Evolutionary conservation across 2,329 filamentous ascomycete species (phyloP), one percentile per base, ranked within the genome.

Genomic region (Cordyceps fumosorosea): DNA sequence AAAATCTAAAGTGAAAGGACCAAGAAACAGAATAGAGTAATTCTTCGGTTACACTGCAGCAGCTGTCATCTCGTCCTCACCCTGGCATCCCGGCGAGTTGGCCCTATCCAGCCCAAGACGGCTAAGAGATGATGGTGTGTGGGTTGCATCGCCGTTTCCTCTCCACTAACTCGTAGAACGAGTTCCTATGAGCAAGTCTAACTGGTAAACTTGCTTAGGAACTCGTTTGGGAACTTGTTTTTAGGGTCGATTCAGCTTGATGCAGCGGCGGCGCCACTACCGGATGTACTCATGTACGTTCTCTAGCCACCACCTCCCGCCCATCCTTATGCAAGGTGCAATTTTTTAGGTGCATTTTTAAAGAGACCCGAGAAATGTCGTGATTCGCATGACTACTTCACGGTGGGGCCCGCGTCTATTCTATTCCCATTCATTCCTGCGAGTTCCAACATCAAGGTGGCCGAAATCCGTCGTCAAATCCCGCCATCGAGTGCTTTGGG

Each of bases 381-480:
- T 48, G 44, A 26, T n/a, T 14, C 20, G n/a, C 10, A 47, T 4
- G 18, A 22, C 20, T 57, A 24, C 26, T 5, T 34, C 7, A 8
- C 18, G 12, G 42, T 37, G 55, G 55, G 26, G 44, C 42, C 16
- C 5, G 16, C 32, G 16, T 44, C 8, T 37, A 37, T 12, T 37
- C 11, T 37, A 37, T 37, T 37, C 11, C 34, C 34, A 7, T 29
- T 45, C 34, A 7, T 29, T 45, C 16, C 24, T 44, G 24, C 53
- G 3, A 56, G 26, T 53, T 10, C 10, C 45, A 24, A 34, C 16
- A n/a, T 3, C 26, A 57, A 37, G n/a, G 44, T 48, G 55, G n/a
- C 44, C 55, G 55, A 57, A 50, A 57, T 34, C 44, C 55, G 55
- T 57, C 29, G 12, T 40, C 29, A 50, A 57, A 48, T 57, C 55